Evolutionary conservation across 2,329 filamentous ascomycete genomes (phyloP).

Genomic region (Byssochlamys sp.): DNA sequence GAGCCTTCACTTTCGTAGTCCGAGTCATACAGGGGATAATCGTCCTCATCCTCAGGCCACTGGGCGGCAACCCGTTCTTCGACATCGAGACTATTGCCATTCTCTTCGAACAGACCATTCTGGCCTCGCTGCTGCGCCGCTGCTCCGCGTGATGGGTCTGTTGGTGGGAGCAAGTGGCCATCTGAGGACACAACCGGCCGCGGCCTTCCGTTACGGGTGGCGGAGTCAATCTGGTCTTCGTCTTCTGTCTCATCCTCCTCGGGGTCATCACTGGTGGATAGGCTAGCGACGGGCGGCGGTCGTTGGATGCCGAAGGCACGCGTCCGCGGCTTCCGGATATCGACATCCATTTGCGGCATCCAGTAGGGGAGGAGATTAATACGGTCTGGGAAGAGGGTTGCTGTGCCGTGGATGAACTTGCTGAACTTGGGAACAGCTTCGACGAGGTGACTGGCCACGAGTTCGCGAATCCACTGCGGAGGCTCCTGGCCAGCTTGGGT

Average conservation of each 20-base stretch:
- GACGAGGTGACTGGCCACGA: conserved; percentile 86
- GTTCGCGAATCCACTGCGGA: conserved; percentile 88
- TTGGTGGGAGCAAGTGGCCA: background rate
- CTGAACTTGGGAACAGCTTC: conserved; percentile 99
- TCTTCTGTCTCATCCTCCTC: conserved; percentile 63
- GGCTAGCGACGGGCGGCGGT: conserved; percentile 62
- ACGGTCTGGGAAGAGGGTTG: conserved; percentile 71
- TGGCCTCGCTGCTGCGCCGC: conserved; percentile 12
- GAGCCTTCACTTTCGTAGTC: conserved; percentile 70
- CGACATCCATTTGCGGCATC: conserved; percentile 96
- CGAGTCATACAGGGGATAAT: conserved; percentile 84
- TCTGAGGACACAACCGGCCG: background rate
- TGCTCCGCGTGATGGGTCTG: conserved; percentile 7
- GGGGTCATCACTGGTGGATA: conserved; percentile 68
- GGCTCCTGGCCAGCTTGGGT: conserved; percentile 91
- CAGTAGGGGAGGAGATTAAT: conserved; percentile 91
- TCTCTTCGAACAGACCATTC: conserved; percentile 40
- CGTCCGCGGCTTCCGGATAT: conserved; percentile 84
- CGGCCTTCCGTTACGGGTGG: background rate
- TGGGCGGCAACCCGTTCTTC: conserved; percentile 70
- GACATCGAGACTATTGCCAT: conserved; percentile 53
- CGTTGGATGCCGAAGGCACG: conserved; percentile 87
- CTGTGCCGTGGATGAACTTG: conserved; percentile 95
- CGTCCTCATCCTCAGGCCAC: conserved; percentile 51
- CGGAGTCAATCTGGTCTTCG: conserved; percentile 37